Conservation (phyloP, 2,329 filamentous ascomycete genomes). For the Cladosporium sphaerospermum region DNA sequence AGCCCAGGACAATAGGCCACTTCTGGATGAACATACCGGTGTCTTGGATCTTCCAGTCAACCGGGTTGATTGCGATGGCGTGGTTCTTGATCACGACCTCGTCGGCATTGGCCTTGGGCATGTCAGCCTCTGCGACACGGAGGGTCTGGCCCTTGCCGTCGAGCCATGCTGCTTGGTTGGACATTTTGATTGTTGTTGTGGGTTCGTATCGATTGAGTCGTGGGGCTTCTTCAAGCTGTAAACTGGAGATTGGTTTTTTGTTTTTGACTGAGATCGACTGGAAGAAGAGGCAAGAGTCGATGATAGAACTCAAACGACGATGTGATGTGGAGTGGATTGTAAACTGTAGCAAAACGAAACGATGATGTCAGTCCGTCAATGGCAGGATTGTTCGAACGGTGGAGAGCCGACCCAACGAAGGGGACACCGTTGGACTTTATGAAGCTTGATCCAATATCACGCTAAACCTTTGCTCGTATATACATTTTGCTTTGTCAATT, state of each 20-base stretch:
- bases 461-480: too few species aligned
- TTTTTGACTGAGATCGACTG: not conserved
- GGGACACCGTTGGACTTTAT: too few species aligned
- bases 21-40: conserved; percentile 27
- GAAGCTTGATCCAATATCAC: too few species aligned
- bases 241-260: too few species aligned
- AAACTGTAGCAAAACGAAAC: too few species aligned
- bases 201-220: not conserved
- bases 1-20: conserved; percentile 32
- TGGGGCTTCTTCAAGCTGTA: not conserved
- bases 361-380: not conserved
- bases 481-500: too few species aligned
- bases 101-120: conserved; percentile 27
- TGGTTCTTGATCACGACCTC: conserved; percentile 32
- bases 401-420: too few species aligned
- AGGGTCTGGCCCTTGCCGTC: conserved; percentile 22
- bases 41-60: conserved; percentile 34
- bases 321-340: too few species aligned
- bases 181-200: not conserved
- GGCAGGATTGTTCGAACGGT: too few species aligned
- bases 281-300: not conserved
- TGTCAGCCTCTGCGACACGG: conserved; percentile 24
- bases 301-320: too few species aligned
- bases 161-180: conserved; percentile 27
- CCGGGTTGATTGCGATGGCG: conserved; percentile 34